Base-by-base conservation (phyloP, 306 rosid genomes). In the Elaeagnus macrophylla region DNA sequence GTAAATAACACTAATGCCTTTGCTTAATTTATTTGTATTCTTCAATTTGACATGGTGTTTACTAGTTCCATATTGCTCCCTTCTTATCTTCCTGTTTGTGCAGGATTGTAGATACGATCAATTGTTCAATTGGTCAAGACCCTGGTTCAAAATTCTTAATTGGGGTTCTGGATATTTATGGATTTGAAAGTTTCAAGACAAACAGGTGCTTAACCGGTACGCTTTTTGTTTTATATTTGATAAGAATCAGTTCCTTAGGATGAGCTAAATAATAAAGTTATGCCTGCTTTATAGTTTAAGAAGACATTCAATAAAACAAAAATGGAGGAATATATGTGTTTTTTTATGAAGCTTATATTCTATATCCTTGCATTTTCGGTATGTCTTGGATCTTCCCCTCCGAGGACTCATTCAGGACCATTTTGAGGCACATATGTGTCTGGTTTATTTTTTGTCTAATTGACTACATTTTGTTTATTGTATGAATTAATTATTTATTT, bases 151-250 rank as follows among this genome's bases (percentile, higher is more conserved):
- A 81, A 68, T 75, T 67, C 69, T 62, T 93, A 66, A 93, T 93
- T 57, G 99, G 99, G 0, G 99, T 93, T 70, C 84, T 93, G 77
- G 99, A 93, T 80, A 93, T 93, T 54, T 93, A 93, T 71, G 99
- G 99, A 69, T 93, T 93, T 73, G 99, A 93, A 80, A 93, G 96
- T 88, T 93, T 93, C 88, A 88, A 84, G 83, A 88, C 94, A 59
- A 93, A 93, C 96, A 93, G 99, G 99, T 93, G 79, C 79, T 63
- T 77, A 73, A 50, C 64, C 37, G 71, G 70, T 72, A 63, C 52
- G 61, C 76, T 25, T 73, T 81, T 72, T 72, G 64, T 66, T 74
- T 65, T 40, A 62, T 78, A 55, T 56, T 69, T 65, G 70, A 61
- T 60, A 44, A 53, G 32, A 25, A 25, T 25, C 4, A 25, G 32